Evolutionary conservation across 176 grass and related monocot species (phyloP).

Genomic region (Saccharum officinarum): DNA sequence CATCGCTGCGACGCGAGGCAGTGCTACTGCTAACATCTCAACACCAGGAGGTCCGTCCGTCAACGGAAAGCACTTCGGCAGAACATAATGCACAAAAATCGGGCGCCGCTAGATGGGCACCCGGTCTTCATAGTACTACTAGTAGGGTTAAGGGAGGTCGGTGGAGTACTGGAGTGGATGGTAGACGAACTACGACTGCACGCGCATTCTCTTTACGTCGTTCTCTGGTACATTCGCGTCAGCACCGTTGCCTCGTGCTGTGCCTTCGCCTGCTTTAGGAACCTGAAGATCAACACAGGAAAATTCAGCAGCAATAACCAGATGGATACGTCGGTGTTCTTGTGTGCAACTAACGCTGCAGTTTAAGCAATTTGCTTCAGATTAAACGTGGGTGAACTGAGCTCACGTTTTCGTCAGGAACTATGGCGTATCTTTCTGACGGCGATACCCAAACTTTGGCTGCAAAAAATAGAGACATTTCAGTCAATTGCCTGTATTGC

Average conservation of each 20-base stretch:
- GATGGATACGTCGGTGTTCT: neutral
- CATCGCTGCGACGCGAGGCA: neutral
- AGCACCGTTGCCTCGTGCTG: conserved; percentile 52
- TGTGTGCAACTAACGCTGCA: neutral
- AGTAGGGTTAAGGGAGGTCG: neutral
- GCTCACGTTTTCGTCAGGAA: conserved; percentile 90
- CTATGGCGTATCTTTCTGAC: conserved; percentile 96
- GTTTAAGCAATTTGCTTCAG: neutral
- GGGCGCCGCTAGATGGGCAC: conserved; percentile 2
- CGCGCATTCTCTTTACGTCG: conserved; percentile 81
- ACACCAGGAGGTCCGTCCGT: neutral
- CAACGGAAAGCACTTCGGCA: neutral
- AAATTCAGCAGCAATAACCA: neutral
- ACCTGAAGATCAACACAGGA: conserved; percentile 45
- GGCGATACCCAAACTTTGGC: conserved; percentile 96
- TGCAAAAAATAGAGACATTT: conserved; percentile 38
- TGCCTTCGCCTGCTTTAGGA: conserved; percentile 29
- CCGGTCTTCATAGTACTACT: neutral
- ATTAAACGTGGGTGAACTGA: neutral
- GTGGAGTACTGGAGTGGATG: neutral
- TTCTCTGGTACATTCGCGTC: conserved; percentile 83
- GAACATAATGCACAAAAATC: conserved; percentile 28
- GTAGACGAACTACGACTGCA: conserved; percentile 36
- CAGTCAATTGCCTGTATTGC: neutral
- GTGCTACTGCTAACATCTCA: neutral